Evolutionary conservation across 192 early-diverging fungal genomes (phyloP).

Genomic region (Thamnidium elegans): DNA sequence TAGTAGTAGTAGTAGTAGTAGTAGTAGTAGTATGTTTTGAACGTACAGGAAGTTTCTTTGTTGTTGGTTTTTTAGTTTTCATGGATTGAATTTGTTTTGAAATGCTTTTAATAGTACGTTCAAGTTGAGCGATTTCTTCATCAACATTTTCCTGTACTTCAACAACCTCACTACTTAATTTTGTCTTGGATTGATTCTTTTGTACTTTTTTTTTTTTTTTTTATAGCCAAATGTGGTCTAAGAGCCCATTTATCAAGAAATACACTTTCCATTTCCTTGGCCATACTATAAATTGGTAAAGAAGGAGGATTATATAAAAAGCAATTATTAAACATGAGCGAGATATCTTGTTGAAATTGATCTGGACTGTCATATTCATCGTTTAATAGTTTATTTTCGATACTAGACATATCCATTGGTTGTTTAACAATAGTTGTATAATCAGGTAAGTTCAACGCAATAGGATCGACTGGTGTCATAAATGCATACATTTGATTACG

Average conservation of each 20-base stretch:
- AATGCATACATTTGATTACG: constrained; percentile 63
- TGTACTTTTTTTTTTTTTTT: background rate
- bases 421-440: constrained; percentile 70
- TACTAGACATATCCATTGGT: constrained; percentile 84
- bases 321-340: constrained; percentile 82
- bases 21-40: background rate
- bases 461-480: constrained; percentile 68
- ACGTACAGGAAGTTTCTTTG: background rate
- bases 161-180: background rate
- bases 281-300: constrained; percentile 65
- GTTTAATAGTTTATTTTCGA: constrained; percentile 60
- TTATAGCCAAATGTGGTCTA: constrained; percentile 1
- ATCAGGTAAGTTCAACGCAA: constrained; percentile 72
- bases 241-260: constrained; percentile 72
- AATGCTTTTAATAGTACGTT: constrained; percentile 21
- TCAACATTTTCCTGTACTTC: background rate
- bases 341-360: constrained; percentile 68
- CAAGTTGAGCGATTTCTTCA: constrained; percentile 16
- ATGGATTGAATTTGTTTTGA: constrained; percentile 20
- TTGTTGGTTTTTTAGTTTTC: constrained; percentile 6
- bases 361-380: constrained; percentile 55
- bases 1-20: background rate
- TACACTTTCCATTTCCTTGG: constrained; percentile 62
- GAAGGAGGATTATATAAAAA: constrained; percentile 71
- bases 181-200: background rate